Evolutionary conservation across 1,284 basidiomycete genomes (phyloP).

Genomic region (Malassezia arunalokei): DNA sequence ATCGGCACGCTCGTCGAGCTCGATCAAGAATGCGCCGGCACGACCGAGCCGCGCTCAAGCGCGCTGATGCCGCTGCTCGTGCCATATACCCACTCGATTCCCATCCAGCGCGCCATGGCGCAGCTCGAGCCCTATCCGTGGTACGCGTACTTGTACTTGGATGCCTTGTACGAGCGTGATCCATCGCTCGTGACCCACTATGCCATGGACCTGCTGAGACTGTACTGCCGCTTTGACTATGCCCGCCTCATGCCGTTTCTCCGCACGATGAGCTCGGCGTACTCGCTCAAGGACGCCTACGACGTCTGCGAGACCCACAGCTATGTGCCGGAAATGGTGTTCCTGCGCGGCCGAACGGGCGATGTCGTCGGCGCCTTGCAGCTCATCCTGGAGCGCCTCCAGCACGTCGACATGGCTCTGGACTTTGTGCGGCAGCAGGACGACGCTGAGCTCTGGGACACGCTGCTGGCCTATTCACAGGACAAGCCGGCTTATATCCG

Average conservation of each 20-base stretch:
- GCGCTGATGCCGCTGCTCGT: slow-evolving; percentile 76
- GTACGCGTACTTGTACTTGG: slow-evolving; percentile 85
- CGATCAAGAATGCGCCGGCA: slow-evolving; percentile 64
- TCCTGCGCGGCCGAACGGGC: slow-evolving; percentile 89
- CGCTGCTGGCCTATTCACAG: slow-evolving; percentile 83
- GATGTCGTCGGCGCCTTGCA: slow-evolving; percentile 88
- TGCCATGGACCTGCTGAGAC: slow-evolving; percentile 72
- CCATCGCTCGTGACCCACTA: slow-evolving; percentile 66
- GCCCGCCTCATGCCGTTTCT: slow-evolving; percentile 74
- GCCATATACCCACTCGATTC: slow-evolving; percentile 88
- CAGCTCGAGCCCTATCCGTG: slow-evolving; percentile 67
- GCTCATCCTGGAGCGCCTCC: slow-evolving; percentile 86
- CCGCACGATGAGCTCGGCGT: slow-evolving; percentile 71
- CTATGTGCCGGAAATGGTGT: slow-evolving; percentile 91
- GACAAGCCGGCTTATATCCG: slow-evolving; percentile 86
- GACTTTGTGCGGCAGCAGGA: slow-evolving; percentile 96
- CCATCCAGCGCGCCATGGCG: slow-evolving; percentile 70
- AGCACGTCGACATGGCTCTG: slow-evolving; percentile 75
- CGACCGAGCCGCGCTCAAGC: slow-evolving; percentile 45
- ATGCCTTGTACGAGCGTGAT: slow-evolving; percentile 77
- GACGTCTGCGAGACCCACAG: slow-evolving; percentile 69
- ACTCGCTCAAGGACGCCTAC: slow-evolving; percentile 88
- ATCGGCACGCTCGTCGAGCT: slow-evolving; percentile 83
- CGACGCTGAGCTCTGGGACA: slow-evolving; percentile 96
- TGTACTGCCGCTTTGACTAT: slow-evolving; percentile 80